Conservation (phyloP, 192 early-diverging fungal species). For the Coemansia sp. region DNA sequence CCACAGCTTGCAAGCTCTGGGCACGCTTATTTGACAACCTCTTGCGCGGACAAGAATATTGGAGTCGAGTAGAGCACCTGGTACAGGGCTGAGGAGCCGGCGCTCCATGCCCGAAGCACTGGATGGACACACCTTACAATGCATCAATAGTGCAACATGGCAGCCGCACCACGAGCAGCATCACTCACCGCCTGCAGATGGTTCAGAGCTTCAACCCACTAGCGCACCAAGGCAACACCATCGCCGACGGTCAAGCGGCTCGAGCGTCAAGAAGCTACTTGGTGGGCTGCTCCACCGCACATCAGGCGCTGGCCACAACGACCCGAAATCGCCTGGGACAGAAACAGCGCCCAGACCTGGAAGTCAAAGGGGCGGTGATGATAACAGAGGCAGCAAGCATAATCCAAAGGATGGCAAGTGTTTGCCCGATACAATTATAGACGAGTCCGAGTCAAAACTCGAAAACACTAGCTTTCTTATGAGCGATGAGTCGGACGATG, state of each 20-base stretch:
- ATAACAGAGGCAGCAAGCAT: neutral
- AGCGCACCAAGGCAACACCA: neutral
- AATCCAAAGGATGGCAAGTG: neutral
- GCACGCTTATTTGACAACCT: neutral
- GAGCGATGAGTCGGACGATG: constrained; percentile 16
- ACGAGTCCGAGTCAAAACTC: neutral
- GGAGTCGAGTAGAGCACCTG: neutral
- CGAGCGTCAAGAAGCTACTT: constrained; percentile 10
- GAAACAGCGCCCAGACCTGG: neutral
- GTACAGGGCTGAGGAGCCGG: neutral
- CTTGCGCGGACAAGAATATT: neutral
- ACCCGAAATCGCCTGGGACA: neutral
- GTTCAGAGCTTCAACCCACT: neutral
- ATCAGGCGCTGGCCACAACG: constrained; percentile 5
- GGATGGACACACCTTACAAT: neutral
- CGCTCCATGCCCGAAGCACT: neutral
- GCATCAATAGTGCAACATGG: neutral
- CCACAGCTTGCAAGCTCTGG: neutral
- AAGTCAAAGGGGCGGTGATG: neutral
- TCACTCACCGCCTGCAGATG: neutral
- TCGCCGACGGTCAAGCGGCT: constrained; percentile 15
- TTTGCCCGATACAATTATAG: neutral
- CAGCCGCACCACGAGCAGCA: neutral
- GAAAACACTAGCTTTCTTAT: constrained; percentile 15
- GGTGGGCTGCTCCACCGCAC: constrained; percentile 19